Evolutionary conservation across 805 yeast genomes (phyloP), one percentile per base, ranked within the genome.

Genomic region (Clavispora fructus): DNA sequence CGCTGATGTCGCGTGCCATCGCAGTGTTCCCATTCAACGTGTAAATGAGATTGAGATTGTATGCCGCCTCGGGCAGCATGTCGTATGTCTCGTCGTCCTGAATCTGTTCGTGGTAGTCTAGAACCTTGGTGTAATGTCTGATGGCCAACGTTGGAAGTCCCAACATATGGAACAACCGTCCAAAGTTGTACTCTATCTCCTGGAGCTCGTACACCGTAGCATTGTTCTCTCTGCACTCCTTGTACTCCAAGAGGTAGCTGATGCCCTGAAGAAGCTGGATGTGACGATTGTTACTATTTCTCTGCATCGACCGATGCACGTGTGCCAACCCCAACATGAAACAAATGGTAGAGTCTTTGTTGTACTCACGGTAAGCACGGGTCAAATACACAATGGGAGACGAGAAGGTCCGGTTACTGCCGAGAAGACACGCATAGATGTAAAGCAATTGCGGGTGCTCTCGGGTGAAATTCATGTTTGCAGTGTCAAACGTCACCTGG

Each of bases 231-330:
- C 94, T 68, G 7, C 75, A 59, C 14, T 78, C 80, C 35, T 74
- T 72, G 56, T 94, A 94, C 54, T 88, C 94, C 59, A 78, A 64
- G 49, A 94, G 61, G 57, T 79, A 90, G 46, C 91, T 80, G 40
- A 94, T 67, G 0, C 97, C 97, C 59, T 94, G 97, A 1, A 94
- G 68, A 19, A 94, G 72, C 59, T 91, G 97, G 47, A 86, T 74
- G 58, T 92, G 97, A 46, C 97, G 79, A 62, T 89, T 87, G 7
- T 83, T 75, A 5, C 96, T 84, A 48, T 87, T 80, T 51, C 99
- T 74, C 64, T 94, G 98, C 82, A 91, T 84, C 0, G 97, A 86
- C 38, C 98, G 75, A 56, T 92, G 97, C 23, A 91, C 69, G 64
- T 90, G 91, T 0, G 91, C 82, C 35, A 94, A 63, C 0, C 94